These are phyloP conservation scores for Trichocladium antarcticum DNA, from an alignment of 495 filamentous ascomycete genomes.

Conservation along the genomic window DNA sequence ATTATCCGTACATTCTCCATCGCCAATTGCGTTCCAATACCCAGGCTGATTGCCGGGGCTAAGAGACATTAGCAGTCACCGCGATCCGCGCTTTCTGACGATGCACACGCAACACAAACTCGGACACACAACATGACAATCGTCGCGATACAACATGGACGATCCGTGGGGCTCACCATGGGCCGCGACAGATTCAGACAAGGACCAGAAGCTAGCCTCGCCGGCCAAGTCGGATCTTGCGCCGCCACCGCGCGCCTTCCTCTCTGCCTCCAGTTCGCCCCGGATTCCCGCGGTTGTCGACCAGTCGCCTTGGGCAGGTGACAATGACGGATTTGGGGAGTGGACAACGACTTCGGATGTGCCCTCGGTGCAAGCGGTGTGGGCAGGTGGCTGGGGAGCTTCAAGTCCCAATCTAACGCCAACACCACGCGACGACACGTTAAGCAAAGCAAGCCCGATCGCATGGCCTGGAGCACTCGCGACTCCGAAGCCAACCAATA, in stretches of 20 bases:
- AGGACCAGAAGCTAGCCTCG: conserved; percentile 23
- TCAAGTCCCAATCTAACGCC: conserved; percentile 27
- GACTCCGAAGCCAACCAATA: conserved; percentile 16
- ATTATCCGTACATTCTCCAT: no score
- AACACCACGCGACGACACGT: conserved; percentile 21
- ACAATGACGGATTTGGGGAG: conserved; percentile 32
- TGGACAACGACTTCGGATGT: conserved; percentile 28
- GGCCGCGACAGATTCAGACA: conserved; percentile 29
- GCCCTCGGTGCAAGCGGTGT: conserved; percentile 21
- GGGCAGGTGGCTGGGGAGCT: conserved; percentile 28
- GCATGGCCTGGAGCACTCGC: conserved; percentile 34
- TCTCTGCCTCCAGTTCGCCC: conserved; percentile 27
- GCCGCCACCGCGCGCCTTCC: conserved; percentile 36
- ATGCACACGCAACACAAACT: conserved; percentile 11
- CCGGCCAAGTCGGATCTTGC: conserved; percentile 31
- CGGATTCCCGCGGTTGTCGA: conserved; percentile 22
- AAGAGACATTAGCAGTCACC: not conserved
- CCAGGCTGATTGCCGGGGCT: not conserved
- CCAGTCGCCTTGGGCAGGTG: conserved; percentile 39
- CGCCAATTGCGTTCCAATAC: not conserved
- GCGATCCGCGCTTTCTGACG: not conserved
- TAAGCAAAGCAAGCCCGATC: conserved; percentile 27
- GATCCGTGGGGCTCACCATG: conserved; percentile 48
- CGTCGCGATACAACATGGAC: conserved; percentile 36
- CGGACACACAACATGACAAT: conserved; percentile 21